Evolutionary conservation across 257 asterid genomes (phyloP), one percentile per base, ranked within the genome.

Genomic region (Capsicum chinense): DNA sequence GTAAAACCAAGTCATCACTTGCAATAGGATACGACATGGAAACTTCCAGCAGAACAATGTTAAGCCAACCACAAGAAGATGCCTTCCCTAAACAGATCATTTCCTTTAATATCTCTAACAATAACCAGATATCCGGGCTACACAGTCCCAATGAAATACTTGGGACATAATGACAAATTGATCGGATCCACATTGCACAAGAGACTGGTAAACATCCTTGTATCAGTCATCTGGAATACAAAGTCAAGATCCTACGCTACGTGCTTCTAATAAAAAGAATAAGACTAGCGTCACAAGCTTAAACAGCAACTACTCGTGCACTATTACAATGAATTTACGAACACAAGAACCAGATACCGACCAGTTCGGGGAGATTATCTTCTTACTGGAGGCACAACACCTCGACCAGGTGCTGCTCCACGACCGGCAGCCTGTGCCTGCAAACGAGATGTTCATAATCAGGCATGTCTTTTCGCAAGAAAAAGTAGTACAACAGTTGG

Each of bases 391-490:
- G 98, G 98, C 66, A 87, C 97, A 81, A 80, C 90, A 37, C 99
- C 99, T 82, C 98, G 83, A 79, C 99, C 97, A 48, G 97, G 98
- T 33, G 92, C 82, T 60, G 88, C 95, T 54, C 97, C 99, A 84
- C 98, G 98, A 54, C 99, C 97, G 79, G 93, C 91, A 87, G 93
- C 97, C 88, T 94, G 98, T 73, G 96, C 99, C 98, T 96, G 93
- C 81, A 86, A 76, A 83, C 19, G 74, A 44, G 66, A 67, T 83
- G 84, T 56, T 78, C 35, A 17, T 33, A 42, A 63, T 84, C 83
- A 89, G 84, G 84, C 66, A 57, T 60, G 39, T 58, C 11, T 82
- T 5, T 12, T 44, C 8, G 19, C 54, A 21, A 21, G 6, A 48
- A 33, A 37, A 50, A 73, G 13, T 11, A 19, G 44, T 19, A 69